Evolutionary conservation across 768 basidiomycete species (phyloP), one percentile per base, ranked within the genome.

Genomic region (Hydnomerulius pinastri): DNA sequence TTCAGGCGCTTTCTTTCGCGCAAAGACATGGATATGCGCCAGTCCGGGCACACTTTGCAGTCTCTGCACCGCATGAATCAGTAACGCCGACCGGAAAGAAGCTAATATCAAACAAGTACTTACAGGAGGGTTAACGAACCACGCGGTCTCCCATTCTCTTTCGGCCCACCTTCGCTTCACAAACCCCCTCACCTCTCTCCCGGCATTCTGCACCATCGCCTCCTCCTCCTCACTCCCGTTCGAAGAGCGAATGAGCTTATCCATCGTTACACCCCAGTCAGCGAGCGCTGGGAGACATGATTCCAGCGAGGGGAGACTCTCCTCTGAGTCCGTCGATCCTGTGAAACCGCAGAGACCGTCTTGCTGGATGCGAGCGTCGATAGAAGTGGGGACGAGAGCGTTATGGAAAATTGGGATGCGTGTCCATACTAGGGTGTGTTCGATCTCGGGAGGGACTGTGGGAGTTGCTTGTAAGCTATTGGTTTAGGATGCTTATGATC

Each of bases 81-180:
- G 23, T 15, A 21, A 15, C 24, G 51, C n/a, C 21, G 18, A 23
- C 15, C 18, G 48, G 30, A 4, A 45, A 11, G 50, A 20, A 33
- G 41, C 15, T 43, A 30, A 9, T 13, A 13, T 18, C 36, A 44
- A 10, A 12, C 4, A 45, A 24, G 43, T 4, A 68, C 87, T 63
- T 59, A 93, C 91, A 43, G 85, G 88, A 36, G 91, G 91, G 62
- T 93, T 93, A 36, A 91, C 86, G 61, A 92, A 92, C 92, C 92
- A 94, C 2, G 88, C 89, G 0, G 90, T 90, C 69, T 94, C 92
- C 90, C 89, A 94, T n/a, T 79, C 77, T 4, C 60, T 64, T 60
- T 90, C 87, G 15, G 61, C 58, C 92, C 92, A 93, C 41, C 81
- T 71, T 41, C 73, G 74, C 63, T 69, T 74, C 11, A 94, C 79